These are phyloP conservation scores for Populus hybrid DNA, from an alignment of 441 rosid species.

Conservation along the genomic window DNA sequence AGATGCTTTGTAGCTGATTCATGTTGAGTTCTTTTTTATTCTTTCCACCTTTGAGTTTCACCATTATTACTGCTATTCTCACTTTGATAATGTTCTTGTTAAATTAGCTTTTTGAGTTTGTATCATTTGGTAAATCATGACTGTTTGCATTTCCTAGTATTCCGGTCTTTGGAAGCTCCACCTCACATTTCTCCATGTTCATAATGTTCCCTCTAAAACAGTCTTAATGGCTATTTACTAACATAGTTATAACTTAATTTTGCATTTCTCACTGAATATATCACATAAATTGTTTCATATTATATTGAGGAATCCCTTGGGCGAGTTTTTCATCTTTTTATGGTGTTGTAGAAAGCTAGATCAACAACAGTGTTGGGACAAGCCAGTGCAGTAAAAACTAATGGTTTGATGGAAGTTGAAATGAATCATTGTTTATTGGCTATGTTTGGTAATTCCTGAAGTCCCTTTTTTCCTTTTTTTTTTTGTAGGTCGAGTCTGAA, in stretches of 20 bases:
- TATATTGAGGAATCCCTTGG: background rate
- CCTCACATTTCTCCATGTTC: no score
- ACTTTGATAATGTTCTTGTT: background rate
- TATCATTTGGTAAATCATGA: background rate
- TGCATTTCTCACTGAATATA: background rate
- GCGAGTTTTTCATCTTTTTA: background rate
- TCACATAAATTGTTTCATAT: background rate
- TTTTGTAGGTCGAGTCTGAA: conserved; percentile 85
- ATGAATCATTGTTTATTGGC: no score
- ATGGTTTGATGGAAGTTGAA: background rate
- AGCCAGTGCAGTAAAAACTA: background rate
- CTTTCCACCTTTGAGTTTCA: background rate
- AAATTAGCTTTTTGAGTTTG: background rate
- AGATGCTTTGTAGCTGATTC: background rate
- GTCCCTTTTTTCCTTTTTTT: background rate
- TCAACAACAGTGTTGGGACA: background rate
- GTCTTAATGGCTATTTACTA: no score
- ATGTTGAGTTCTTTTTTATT: background rate
- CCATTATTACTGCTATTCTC: background rate
- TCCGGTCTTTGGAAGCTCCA: no score
- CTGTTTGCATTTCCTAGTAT: background rate
- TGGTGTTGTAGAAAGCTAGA: background rate
- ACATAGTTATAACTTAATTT: background rate
- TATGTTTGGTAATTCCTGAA: no score
- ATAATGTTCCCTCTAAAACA: no score